Evolutionary conservation across 345 rosid genomes (phyloP), one percentile per base, ranked within the genome.

Genomic region (Corchorus olitorius): DNA sequence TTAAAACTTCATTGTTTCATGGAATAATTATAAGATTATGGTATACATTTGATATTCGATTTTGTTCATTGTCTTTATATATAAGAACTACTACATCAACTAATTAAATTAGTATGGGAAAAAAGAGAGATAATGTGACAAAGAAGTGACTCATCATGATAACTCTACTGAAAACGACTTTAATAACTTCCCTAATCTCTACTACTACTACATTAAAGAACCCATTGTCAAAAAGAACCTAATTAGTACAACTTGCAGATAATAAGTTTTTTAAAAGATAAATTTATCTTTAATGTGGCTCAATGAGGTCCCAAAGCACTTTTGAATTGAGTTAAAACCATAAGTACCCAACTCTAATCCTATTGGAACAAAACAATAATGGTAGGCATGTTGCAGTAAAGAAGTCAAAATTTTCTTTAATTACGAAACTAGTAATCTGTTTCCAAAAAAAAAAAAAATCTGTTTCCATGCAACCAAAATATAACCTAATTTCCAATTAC

Each of bases 181-280:
- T 52, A 3, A 52, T 70, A 53, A 70, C 61, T 70, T 35, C 48
- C 73, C 61, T 70, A 53, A 70, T 70, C 14, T 67, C 43, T 41
- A 35, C 46, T 52, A 10, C 43, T 41, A 35, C 46, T 52, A 10
- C 5, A 19, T 19, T 53, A 16, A 70, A 20, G 8, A 52, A 17
- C 12, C 4, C 4, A 7, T 27, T 50, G 7, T 69, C 19, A 49
- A 34, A 69, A 34, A 35, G 17, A 68, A 15, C 41, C 27, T 33
- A 17, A 17, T 35, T 17, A 68, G 12, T 48, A 50, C 73, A 69
- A 69, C 15, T 69, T 69, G 73, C 45, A 8, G 4, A 70, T 52
- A 53, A 35, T 9, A 16, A 69, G 19, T 53, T n/a, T 20, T 52
- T 52, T n/a, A n/a, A n/a, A n/a, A n/a, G n/a, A n/a, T n/a, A n/a